Conservation (phyloP, 164 flowering plant genomes). For the Kalanchoe fedtschenkoi region DNA sequence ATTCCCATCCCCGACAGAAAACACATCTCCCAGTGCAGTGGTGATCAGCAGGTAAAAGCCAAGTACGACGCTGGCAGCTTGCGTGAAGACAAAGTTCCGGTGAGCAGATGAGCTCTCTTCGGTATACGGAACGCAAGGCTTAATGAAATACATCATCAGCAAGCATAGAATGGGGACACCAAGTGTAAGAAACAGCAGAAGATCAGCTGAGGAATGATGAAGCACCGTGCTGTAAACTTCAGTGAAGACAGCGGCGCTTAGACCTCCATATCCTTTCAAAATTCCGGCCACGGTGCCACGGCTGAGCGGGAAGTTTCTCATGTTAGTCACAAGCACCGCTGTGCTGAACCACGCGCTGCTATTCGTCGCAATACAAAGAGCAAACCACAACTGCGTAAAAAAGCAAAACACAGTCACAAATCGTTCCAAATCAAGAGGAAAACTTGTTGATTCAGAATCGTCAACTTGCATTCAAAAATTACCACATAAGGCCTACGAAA, state of each 20-base stretch:
- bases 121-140: constrained; percentile 71
- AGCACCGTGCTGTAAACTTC: constrained; percentile 53
- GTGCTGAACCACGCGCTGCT: constrained; percentile 80
- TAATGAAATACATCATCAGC: constrained; percentile 54
- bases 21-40: constrained; percentile 29
- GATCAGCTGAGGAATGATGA: constrained; percentile 45
- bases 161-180: constrained; percentile 72
- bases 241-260: constrained; percentile 81
- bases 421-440: background rate
- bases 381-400: constrained; percentile 59
- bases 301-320: constrained; percentile 79
- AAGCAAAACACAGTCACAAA: background rate
- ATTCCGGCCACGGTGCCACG: constrained; percentile 85
- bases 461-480: background rate
- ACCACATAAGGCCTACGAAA: background rate
- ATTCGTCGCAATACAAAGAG: constrained; percentile 59
- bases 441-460: background rate
- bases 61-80: constrained; percentile 49
- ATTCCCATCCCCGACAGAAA: constrained; percentile 25
- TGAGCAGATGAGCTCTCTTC: constrained; percentile 44
- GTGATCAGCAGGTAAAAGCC: constrained; percentile 67
- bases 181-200: constrained; percentile 52
- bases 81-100: constrained; percentile 60
- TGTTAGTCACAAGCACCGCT: constrained; percentile 73
- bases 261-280: constrained; percentile 76